phyloP scores from a whole-genome alignment of 2,329 filamentous ascomycete genomes.

The Dothideomycetes sp. region DNA sequence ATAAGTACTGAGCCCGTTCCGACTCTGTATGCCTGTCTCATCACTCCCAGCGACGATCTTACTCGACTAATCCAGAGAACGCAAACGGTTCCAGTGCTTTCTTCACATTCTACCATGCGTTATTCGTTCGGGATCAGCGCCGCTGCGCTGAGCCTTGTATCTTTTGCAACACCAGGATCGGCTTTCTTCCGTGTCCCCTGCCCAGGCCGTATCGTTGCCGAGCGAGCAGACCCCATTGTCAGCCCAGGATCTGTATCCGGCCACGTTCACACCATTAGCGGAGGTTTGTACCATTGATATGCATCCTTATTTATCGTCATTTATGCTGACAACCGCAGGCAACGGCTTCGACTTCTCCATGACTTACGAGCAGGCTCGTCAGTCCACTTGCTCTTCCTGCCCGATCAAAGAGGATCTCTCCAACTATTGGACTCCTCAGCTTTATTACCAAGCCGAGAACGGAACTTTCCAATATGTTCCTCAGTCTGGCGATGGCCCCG shows the following conservation, averaged over 20 bases:
- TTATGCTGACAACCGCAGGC: constrained; percentile 25
- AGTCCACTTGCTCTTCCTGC: constrained; percentile 61
- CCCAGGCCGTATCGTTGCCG: constrained; percentile 48
- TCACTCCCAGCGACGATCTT: too few relatives aligned
- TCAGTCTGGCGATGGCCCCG: constrained; percentile 37
- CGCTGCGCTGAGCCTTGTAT: constrained; percentile 15
- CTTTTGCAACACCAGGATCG: constrained; percentile 35
- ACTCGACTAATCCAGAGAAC: too few relatives aligned
- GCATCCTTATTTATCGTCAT: neutral
- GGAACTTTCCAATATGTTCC: constrained; percentile 51
- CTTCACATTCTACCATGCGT: too few relatives aligned
- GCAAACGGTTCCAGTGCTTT: too few relatives aligned
- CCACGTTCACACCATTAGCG: constrained; percentile 62
- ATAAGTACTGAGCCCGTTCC: too few relatives aligned
- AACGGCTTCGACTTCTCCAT: constrained; percentile 54
- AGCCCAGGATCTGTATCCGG: constrained; percentile 45
- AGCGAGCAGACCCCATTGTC: constrained; percentile 57
- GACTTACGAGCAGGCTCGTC: constrained; percentile 46
- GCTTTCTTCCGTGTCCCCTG: constrained; percentile 64
- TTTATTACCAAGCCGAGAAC: constrained; percentile 56
- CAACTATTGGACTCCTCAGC: constrained; percentile 64
- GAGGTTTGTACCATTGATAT: constrained; percentile 16
- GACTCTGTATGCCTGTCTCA: too few relatives aligned
- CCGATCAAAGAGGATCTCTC: constrained; percentile 56
- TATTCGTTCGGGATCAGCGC: neutral